Evolutionary conservation across 257 asterid genomes (phyloP).

Genomic region (Agastache rugosa): DNA sequence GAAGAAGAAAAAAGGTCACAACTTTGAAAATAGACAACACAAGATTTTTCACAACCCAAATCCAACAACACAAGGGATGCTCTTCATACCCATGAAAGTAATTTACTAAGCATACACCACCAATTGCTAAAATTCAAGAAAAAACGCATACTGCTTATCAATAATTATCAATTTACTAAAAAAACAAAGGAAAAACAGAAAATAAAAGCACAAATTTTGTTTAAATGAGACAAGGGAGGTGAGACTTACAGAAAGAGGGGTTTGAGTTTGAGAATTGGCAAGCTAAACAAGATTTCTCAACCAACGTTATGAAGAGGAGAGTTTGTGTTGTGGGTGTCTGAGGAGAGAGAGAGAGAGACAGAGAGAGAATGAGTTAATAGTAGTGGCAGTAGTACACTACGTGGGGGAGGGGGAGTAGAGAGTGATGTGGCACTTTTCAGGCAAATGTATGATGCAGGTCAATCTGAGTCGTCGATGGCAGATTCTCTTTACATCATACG

Average conservation of each 20-base stretch:
- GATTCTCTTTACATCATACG: conserved; percentile 26
- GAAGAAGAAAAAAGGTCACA: background rate
- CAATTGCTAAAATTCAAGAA: conserved; percentile 9
- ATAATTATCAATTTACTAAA: background rate
- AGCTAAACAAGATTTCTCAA: background rate
- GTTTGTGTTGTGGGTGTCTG: background rate
- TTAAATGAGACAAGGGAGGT: background rate
- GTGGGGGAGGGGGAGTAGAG: background rate
- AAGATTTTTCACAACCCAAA: conserved; percentile 19
- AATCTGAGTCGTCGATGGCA: conserved; percentile 42
- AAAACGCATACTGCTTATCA: background rate
- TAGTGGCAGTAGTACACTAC: background rate
- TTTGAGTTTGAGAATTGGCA: background rate
- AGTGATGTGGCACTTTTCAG: conserved; percentile 25
- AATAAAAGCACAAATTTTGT: background rate
- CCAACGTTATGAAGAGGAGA: conserved; percentile 34
- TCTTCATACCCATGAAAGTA: conserved; percentile 1
- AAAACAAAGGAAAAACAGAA: background rate
- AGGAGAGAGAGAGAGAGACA: background rate
- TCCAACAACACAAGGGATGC: background rate
- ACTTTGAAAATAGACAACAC: background rate
- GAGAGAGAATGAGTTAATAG: background rate
- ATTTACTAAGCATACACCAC: background rate
- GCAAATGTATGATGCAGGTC: conserved; percentile 19
- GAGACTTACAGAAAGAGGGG: conserved; percentile 36